These are phyloP conservation scores for Stagonosporopsis tanaceti DNA, from an alignment of 2,329 filamentous ascomycete genomes.

Conservation along the genomic window DNA sequence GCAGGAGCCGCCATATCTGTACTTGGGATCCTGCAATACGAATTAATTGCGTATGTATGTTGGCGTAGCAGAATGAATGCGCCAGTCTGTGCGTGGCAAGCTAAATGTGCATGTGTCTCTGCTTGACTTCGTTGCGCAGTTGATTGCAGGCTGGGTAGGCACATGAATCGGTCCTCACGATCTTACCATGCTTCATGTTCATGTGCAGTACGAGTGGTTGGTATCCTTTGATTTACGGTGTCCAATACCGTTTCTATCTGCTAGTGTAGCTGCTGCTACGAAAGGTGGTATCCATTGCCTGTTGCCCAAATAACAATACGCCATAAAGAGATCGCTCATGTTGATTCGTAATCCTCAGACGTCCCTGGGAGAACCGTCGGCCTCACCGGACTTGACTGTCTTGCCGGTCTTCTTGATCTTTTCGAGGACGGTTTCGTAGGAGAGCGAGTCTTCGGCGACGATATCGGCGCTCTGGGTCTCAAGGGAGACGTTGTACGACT, in stretches of 20 bases:
- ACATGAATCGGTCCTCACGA: neutral
- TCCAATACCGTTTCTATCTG: conserved; percentile 7
- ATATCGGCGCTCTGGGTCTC: conserved; percentile 85
- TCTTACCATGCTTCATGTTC: neutral
- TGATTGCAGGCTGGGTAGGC: neutral
- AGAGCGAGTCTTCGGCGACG: conserved; percentile 71
- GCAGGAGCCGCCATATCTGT: neutral
- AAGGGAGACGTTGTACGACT: conserved; percentile 86
- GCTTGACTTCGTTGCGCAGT: neutral
- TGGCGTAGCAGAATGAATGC: no score
- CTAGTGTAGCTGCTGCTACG: conserved; percentile 13
- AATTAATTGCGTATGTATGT: neutral
- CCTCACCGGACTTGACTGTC: conserved; percentile 80
- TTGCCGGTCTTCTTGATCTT: conserved; percentile 97
- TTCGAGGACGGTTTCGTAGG: conserved; percentile 81
- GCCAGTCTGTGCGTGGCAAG: no score
- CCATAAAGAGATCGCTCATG: conserved; percentile 16
- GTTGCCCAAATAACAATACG: conserved; percentile 26
- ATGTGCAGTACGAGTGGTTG: neutral
- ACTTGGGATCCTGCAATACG: neutral
- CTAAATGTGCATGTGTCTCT: neutral
- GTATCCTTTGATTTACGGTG: conserved; percentile 15
- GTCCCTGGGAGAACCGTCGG: conserved; percentile 63
- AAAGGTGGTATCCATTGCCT: conserved; percentile 29
- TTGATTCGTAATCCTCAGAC: conserved; percentile 27